Evolutionary conservation across 495 filamentous ascomycete species (phyloP).

Genomic region (Trichocladium uniseriatum): DNA sequence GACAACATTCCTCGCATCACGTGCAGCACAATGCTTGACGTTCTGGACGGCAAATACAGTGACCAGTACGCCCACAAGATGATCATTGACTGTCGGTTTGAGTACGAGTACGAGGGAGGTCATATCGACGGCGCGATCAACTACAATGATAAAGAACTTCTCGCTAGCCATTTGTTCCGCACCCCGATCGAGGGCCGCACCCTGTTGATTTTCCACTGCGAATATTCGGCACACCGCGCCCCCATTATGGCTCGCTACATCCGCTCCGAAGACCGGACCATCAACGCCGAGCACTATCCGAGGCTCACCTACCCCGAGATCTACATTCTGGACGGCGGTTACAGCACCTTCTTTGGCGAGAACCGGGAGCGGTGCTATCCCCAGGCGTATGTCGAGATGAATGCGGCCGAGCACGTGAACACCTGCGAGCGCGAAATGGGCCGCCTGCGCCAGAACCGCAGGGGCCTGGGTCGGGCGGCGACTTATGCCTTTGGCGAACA

Average conservation of each 20-base stretch:
- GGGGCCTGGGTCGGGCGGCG: conserved; percentile 76
- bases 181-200: conserved; percentile 54
- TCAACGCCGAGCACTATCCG: conserved; percentile 78
- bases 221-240: conserved; percentile 96
- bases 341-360: conserved; percentile 79
- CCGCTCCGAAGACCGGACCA: conserved; percentile 72
- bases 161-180: conserved; percentile 70
- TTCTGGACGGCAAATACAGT: conserved; percentile 80
- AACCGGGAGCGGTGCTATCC: conserved; percentile 75
- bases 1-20: conserved; percentile 83
- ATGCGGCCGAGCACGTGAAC: conserved; percentile 72
- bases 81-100: conserved; percentile 93
- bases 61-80: conserved; percentile 64
- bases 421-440: conserved; percentile 92
- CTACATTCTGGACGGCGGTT: conserved; percentile 94
- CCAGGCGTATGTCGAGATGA: conserved; percentile 95
- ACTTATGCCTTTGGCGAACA: conserved; percentile 87
- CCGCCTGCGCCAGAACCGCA: conserved; percentile 66
- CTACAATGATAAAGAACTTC: conserved; percentile 85
- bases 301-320: conserved; percentile 86
- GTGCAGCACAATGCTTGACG: conserved; percentile 63
- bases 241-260: conserved; percentile 91
- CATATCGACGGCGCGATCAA: conserved; percentile 91
- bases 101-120: conserved; percentile 96
- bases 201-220: conserved; percentile 89